Evolutionary conservation across 257 asterid genomes (phyloP).

Genomic region (Anisodus acutangulus): DNA sequence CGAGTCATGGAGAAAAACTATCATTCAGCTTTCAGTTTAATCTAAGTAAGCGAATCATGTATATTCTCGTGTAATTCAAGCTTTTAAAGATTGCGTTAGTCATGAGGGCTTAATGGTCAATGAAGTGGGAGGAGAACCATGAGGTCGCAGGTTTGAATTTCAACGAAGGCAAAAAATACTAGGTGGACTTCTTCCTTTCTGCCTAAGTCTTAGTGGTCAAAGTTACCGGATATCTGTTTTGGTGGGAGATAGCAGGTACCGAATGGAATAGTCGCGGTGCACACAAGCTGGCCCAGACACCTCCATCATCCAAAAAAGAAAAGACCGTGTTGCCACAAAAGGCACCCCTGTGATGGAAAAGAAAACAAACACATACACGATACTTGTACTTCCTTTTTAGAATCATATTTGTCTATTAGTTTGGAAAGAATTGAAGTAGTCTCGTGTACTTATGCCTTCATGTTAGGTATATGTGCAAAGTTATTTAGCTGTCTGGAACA

Average conservation of each 20-base stretch:
- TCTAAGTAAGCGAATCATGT: slow-evolving; percentile 11
- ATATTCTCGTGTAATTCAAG: neutral
- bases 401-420: slow-evolving; percentile 26
- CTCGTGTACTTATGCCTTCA: neutral
- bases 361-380: neutral
- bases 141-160: neutral
- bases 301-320: neutral
- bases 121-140: neutral
- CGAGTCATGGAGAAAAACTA: neutral
- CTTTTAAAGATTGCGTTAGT: neutral
- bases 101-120: neutral
- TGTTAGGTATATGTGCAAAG: slow-evolving; percentile 23
- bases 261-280: neutral
- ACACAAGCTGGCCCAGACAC: neutral
- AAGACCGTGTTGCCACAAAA: neutral
- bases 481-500: slow-evolving; percentile 25
- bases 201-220: neutral
- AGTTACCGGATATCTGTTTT: neutral
- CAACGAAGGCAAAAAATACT: neutral
- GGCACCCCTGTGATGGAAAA: slow-evolving; percentile 24
- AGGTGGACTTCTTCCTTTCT: neutral
- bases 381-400: neutral
- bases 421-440: neutral
- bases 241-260: neutral
- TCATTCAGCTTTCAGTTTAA: neutral